Percentiles rank a stretch among this genome's conserved stretches.
Evolutionary conservation across 2,329 filamentous ascomycete species (phyloP).

Genomic region (Curvularia sp.): DNA sequence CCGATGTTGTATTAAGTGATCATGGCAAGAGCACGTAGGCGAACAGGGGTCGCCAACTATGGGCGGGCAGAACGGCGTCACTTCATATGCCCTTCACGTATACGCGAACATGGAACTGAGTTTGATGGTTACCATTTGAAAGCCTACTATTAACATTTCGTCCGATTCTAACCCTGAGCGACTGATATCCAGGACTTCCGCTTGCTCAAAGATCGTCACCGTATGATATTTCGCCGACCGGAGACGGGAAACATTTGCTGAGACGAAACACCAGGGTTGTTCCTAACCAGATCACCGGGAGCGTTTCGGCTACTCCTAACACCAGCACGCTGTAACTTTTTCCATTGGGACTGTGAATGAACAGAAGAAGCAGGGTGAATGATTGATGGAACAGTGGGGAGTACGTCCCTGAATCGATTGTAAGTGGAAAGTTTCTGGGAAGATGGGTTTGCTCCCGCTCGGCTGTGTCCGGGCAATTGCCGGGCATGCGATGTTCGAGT

Average conservation of each 20-base stretch:
- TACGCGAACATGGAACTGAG: neutral
- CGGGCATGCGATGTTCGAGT: slow-evolving; percentile 8
- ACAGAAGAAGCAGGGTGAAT: slow-evolving; percentile 18
- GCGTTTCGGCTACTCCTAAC: slow-evolving; percentile 34
- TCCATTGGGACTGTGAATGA: slow-evolving; percentile 25
- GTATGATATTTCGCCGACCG: slow-evolving; percentile 30
- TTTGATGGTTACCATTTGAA: neutral
- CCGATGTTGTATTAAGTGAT: neutral
- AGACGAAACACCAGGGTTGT: slow-evolving; percentile 7
- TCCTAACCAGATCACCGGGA: slow-evolving; percentile 2
- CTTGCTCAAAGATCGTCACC: slow-evolving; percentile 14
- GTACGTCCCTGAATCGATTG: slow-evolving; percentile 21
- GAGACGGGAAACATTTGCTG: slow-evolving; percentile 18
- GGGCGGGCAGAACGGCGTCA: neutral
- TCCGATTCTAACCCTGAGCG: neutral
- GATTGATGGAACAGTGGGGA: slow-evolving; percentile 28
- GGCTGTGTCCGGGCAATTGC: slow-evolving; percentile 10
- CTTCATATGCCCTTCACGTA: neutral
- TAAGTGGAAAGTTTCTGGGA: slow-evolving; percentile 13
- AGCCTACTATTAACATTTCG: neutral
- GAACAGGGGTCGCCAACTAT: neutral
- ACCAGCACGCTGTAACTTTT: slow-evolving; percentile 28
- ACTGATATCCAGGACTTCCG: neutral
- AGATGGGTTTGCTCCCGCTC: slow-evolving; percentile 12
- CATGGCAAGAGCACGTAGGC: neutral